Conservation (phyloP, 2,329 filamentous ascomycete species). For the Exophiala calicioides region DNA sequence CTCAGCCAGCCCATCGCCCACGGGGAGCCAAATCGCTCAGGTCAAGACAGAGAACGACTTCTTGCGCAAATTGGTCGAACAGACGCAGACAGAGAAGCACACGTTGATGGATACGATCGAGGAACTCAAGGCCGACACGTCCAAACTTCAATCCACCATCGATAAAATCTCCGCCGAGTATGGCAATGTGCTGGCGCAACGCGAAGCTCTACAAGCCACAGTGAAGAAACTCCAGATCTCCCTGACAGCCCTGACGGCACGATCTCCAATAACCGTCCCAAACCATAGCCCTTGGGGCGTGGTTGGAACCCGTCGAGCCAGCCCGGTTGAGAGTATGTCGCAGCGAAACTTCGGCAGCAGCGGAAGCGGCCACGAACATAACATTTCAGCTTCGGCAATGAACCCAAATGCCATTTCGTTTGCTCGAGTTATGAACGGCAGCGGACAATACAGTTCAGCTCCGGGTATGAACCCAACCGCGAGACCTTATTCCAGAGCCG, state of each 20-base stretch:
- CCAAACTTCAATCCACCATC: constrained; percentile 6
- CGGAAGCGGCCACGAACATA: no score
- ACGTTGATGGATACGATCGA: constrained; percentile 21
- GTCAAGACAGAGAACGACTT: constrained; percentile 18
- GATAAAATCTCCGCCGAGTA: constrained; percentile 9
- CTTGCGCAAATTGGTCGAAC: constrained; percentile 14
- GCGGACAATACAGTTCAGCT: no score
- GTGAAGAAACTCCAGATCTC: constrained; percentile 16
- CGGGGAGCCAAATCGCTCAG: constrained; percentile 14
- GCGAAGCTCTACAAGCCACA: constrained; percentile 18
- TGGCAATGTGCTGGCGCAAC: constrained; percentile 10
- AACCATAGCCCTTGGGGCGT: constrained; percentile 17
- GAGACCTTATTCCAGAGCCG: constrained; percentile 1
- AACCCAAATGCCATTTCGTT: no score
- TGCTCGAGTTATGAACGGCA: no score
- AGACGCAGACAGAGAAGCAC: constrained; percentile 17
- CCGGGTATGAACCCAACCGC: constrained; percentile 8
- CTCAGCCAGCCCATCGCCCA: constrained; percentile 12
- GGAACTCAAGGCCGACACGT: constrained; percentile 12
- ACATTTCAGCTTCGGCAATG: constrained; percentile 11
- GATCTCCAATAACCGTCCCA: constrained; percentile 9
- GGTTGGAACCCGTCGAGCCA: constrained; percentile 16
- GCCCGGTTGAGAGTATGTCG: neutral
- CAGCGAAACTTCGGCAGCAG: neutral
- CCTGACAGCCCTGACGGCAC: constrained; percentile 2